Evolutionary conservation across 176 grass and related monocot genomes (phyloP), one percentile per base, ranked within the genome.

Genomic region (Thalia dealbata): DNA sequence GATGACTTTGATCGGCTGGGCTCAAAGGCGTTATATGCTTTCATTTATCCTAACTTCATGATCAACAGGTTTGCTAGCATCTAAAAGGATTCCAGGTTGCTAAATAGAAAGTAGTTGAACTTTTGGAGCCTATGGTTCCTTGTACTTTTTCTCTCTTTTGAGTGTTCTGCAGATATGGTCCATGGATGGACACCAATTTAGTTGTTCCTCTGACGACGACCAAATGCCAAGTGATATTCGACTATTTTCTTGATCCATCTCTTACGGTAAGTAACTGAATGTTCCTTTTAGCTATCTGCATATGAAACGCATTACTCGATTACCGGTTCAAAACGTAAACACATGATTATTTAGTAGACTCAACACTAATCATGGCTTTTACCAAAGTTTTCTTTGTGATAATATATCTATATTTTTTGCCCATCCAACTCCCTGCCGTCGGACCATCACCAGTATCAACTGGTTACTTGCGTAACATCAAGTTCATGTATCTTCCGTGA

Each of bases 181-280:
- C 95, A 35, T 97, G 95, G 95, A 88, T 97, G 95, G 95, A 97
- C 66, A 91, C 95, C 86, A 97, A 97, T 78, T 77, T 97, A 78
- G 95, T 83, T 27, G 56, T 91, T 38, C 95, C 95, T 64, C 59
- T 97, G 81, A 81, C 80, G 63, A 73, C 85, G 56, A 86, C 73
- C 28, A 88, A 81, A 38, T 97, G 95, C 58, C 88, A 91, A 86
- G 90, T 97, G 62, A 77, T 91, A 71, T 97, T 97, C 84, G 95
- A 97, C 84, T 97, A 92, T 81, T 97, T 92, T 73, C 88, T 97
- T 26, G 85, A 97, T 61, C 22, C 70, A 2, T 90, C 89, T 67
- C 67, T 88, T 65, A 46, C 72, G 85, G 93, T 97, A 82, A 82
- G 84, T 35, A 51, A 14, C 38, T 19, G 27, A 4, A 22, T 59